These are phyloP conservation scores for Athelia sp. DNA, from an alignment of 1,284 basidiomycete genomes.

Conservation along the genomic window DNA sequence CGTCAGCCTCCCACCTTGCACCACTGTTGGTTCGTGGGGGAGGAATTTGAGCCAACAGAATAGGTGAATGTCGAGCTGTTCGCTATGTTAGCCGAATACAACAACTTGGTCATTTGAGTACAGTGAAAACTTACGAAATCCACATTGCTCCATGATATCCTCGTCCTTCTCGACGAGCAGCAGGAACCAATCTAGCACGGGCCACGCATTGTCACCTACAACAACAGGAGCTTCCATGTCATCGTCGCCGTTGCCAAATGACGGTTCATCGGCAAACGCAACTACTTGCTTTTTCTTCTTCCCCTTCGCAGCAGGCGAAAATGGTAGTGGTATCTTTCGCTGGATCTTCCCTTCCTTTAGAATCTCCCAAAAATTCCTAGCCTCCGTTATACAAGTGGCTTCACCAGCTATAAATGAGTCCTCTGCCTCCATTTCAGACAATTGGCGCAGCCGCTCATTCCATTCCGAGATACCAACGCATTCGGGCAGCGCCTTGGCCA, in stretches of 20 bases:
- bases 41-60: constrained; percentile 65
- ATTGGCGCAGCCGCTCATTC: constrained; percentile 8
- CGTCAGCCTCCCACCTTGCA: constrained; percentile 52
- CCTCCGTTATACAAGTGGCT: constrained; percentile 44
- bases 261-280: constrained; percentile 15
- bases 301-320: constrained; percentile 23
- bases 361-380: constrained; percentile 58
- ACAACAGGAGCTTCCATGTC: constrained; percentile 24
- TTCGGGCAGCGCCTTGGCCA: constrained; percentile 52
- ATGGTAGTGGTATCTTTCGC: constrained; percentile 23
- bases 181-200: constrained; percentile 60
- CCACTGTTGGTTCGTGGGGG: constrained; percentile 40
- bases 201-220: constrained; percentile 60
- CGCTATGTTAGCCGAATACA: constrained; percentile 2
- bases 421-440: constrained; percentile 30
- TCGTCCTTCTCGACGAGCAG: constrained; percentile 63
- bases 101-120: not conserved
- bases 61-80: constrained; percentile 49
- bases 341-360: constrained; percentile 49
- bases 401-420: constrained; percentile 56
- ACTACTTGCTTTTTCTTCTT: constrained; percentile 23
- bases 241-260: constrained; percentile 15
- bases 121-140: constrained; percentile 24
- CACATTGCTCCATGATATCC: constrained; percentile 21
- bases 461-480: constrained; percentile 25